These are phyloP conservation scores for Helotiales sp. DNA, from an alignment of 2,329 filamentous ascomycete genomes.

Conservation along the genomic window DNA sequence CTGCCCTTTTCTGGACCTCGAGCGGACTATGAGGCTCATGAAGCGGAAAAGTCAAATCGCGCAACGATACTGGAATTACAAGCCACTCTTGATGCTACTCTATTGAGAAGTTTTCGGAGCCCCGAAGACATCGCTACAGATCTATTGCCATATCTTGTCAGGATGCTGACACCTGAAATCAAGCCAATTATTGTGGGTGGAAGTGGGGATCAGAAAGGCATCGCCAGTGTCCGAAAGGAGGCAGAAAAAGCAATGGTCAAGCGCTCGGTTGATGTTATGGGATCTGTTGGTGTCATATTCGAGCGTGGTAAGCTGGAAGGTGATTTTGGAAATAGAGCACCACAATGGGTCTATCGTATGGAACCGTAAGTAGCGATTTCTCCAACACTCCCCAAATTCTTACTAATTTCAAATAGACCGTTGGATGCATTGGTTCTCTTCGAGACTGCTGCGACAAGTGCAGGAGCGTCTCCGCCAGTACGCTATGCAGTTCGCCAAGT, in stretches of 20 bases:
- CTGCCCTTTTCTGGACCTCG: slow-evolving; percentile 81
- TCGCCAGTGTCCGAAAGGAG: slow-evolving; percentile 87
- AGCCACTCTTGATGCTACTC: slow-evolving; percentile 70
- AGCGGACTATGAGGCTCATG: slow-evolving; percentile 81
- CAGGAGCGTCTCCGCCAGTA: slow-evolving; percentile 68
- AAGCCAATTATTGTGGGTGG: slow-evolving; percentile 87
- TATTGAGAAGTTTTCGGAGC: slow-evolving; percentile 80
- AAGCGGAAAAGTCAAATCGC: slow-evolving; percentile 79
- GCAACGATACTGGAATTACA: slow-evolving; percentile 77
- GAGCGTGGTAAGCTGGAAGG: slow-evolving; percentile 80
- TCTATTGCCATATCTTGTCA: slow-evolving; percentile 81
- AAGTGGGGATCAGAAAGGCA: slow-evolving; percentile 65
- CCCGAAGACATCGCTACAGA: slow-evolving; percentile 79
- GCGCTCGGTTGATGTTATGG: slow-evolving; percentile 80
- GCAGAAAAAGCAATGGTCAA: slow-evolving; percentile 81
- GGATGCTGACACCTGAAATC: slow-evolving; percentile 85
- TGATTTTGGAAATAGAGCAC: slow-evolving; percentile 61
- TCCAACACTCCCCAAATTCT: background rate
- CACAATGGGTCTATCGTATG: slow-evolving; percentile 87
- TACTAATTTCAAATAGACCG: slow-evolving; percentile 47
- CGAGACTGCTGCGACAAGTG: slow-evolving; percentile 65
- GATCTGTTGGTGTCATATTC: slow-evolving; percentile 80
- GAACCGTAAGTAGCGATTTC: slow-evolving; percentile 71
- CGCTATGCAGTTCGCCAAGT: slow-evolving; percentile 95
- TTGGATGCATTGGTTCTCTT: slow-evolving; percentile 82